Evolutionary conservation across 768 basidiomycete genomes (phyloP), one percentile per base, ranked within the genome.

Genomic region (Leccinum disarticulatum): DNA sequence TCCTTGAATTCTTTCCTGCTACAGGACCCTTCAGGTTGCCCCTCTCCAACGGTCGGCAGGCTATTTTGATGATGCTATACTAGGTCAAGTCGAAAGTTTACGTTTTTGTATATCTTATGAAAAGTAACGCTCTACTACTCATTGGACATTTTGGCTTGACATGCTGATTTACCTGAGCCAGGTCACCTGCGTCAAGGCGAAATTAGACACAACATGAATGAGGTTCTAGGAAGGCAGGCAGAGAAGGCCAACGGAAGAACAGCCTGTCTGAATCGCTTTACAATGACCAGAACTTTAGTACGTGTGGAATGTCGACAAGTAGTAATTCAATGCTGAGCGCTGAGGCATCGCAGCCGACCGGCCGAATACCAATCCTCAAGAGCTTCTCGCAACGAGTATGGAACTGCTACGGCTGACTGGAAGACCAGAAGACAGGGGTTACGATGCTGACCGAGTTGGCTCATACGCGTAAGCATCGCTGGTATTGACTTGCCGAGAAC

Each of bases 371-470:
- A 62, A 62, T 62, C 55, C 64, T 3, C 15, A 13, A 2, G 31
- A 60, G 4, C 66, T 70, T 2, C 55, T 70, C 3, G 11, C 22
- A 2, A 59, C 46, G 14, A 58, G 66, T 51, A n/a, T 70, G 54
- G 4, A 41, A 3, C 28, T 43, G 11, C 33, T 68, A 36, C 35
- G 14, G 13, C 27, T 6, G 28, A 4, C 6, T 70, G 68, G 68
- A 62, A 62, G n/a, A n/a, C 7, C 68, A 68, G 57, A 70, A 70
- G 19, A 66, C 64, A 8, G 68, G 66, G 2, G 64, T 68, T 31
- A 61, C 50, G 7, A 66, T 70, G 8, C 66, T 70, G 8, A 68
- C 59, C 8, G 64, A 66, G 4, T 52, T 70, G 52, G 62, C 64
- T 31, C 64, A 54, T 35, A 70, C 62, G 1, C 52, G 68, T 70